These are phyloP conservation scores for Xylaria sp. DNA, from an alignment of 2,329 filamentous ascomycete species.

Conservation along the genomic window DNA sequence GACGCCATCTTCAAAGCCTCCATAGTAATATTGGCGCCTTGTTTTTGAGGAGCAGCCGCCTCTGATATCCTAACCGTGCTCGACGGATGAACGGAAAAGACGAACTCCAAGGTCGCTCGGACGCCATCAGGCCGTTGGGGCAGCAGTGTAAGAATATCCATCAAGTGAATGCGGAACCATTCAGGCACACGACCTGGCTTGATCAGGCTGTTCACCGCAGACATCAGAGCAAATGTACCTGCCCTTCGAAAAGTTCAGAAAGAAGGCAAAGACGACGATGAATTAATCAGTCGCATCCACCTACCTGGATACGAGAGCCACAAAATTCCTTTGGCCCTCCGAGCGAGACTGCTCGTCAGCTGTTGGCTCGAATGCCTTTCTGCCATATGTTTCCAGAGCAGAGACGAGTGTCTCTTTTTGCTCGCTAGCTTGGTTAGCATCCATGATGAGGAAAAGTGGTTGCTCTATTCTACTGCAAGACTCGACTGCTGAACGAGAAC, in stretches of 20 bases:
- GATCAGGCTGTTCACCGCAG: constrained; percentile 70
- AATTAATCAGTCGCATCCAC: constrained; percentile 35
- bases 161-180: constrained; percentile 69
- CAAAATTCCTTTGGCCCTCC: constrained; percentile 56
- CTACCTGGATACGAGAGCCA: constrained; percentile 62
- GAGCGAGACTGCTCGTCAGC: constrained; percentile 49
- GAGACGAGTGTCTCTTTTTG: constrained; percentile 46
- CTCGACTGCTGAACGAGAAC: not conserved
- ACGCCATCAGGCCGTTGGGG: constrained; percentile 73
- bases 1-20: constrained; percentile 74
- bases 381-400: constrained; percentile 55
- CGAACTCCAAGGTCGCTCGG: constrained; percentile 74
- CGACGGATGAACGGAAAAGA: constrained; percentile 74
- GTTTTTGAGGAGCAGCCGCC: constrained; percentile 60
- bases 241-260: constrained; percentile 53
- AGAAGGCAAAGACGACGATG: constrained; percentile 32
- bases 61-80: constrained; percentile 56
- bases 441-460: constrained; percentile 33
- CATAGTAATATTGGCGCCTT: constrained; percentile 73
- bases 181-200: constrained; percentile 68
- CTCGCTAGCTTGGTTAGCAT: constrained; percentile 23
- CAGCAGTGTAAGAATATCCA: constrained; percentile 67
- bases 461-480: not conserved
- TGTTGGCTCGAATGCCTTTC: constrained; percentile 62
- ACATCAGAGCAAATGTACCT: constrained; percentile 64